Evolutionary conservation across 2,329 filamentous ascomycete species (phyloP), one percentile per base, ranked within the genome.

Genomic region (Beauveria australis): DNA sequence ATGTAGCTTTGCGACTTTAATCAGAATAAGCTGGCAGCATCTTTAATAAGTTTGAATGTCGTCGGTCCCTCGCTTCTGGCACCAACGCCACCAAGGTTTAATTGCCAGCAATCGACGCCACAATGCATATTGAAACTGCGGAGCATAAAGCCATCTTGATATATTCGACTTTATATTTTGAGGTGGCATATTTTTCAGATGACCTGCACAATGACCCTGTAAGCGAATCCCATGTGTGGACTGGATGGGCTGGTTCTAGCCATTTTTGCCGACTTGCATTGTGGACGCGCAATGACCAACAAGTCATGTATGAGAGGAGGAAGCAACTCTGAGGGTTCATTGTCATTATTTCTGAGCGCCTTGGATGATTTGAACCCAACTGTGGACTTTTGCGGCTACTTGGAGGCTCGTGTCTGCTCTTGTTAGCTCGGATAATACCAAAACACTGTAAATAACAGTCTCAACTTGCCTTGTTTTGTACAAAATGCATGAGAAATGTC

Each of bases 401-500:
- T 63, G 59, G 61, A 66, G 69, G 46, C 68, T 72, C 37, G 67
- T 67, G 19, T 67, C 68, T 69, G 57, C 37, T 16, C 30, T 18
- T 18, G 47, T 62, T 43, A 64, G 59, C 43, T 37, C 22, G 49
- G 33, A 26, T 47, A 0, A 19, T 4, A 5, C 3, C 5, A 37
- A 5, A 26, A 12, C 5, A 8, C 30, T 14, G 48, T 12, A 2
- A 12, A 8, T 2, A 18, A 8, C 2, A 18, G 3, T 6, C 5
- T 44, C 19, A 24, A 70, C 73, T 71, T 64, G 74, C 75, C 67
- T 61, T 76, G 70, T 16, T 64, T 72, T 0, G 71, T 73, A 67
- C 84, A 87, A 70, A 88, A 88, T 0, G 80, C 82, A 71, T 88
- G 85, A 8, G 80, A 81, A 10, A 87, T 70, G 10, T 77, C 74